phyloP scores from a whole-genome alignment of 495 filamentous ascomycete genomes.

The Bacidia rubella region DNA sequence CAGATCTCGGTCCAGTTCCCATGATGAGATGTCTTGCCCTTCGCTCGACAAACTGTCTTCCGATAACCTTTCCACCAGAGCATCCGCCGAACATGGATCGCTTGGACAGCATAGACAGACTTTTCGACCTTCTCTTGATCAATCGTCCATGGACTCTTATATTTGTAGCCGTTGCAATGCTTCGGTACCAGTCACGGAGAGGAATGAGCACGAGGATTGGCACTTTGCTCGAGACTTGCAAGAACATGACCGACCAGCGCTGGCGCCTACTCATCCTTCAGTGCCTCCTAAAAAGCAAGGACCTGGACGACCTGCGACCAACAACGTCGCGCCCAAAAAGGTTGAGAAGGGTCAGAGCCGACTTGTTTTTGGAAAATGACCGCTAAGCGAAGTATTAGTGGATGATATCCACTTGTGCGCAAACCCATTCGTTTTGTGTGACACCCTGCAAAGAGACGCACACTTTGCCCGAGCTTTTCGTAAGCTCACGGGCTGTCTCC shows the following conservation, averaged over 20 bases:
- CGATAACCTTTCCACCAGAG: too few relatives aligned
- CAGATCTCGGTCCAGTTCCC: too few relatives aligned
- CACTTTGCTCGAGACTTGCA: slow-evolving; percentile 86
- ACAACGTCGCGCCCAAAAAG: slow-evolving; percentile 24
- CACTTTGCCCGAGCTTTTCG: too few relatives aligned
- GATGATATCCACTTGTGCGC: too few relatives aligned
- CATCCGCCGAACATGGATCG: not conserved
- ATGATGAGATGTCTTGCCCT: too few relatives aligned
- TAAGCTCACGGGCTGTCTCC: too few relatives aligned
- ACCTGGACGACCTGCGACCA: not conserved
- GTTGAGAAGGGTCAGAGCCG: slow-evolving; percentile 66
- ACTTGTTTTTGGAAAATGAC: slow-evolving; percentile 50
- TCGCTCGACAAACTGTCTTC: too few relatives aligned
- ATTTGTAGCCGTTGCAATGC: slow-evolving; percentile 55
- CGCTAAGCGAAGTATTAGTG: too few relatives aligned
- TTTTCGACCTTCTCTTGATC: slow-evolving; percentile 13
- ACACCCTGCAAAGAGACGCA: too few relatives aligned
- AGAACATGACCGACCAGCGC: slow-evolving; percentile 35
- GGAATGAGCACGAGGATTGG: slow-evolving; percentile 82
- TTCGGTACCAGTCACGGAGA: slow-evolving; percentile 37
- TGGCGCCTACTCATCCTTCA: slow-evolving; percentile 7
- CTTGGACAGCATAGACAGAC: too few relatives aligned
- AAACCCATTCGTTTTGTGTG: too few relatives aligned
- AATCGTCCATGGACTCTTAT: slow-evolving; percentile 33
- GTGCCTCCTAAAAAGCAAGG: not conserved